A percentile compares a stretch with the other conserved stretches of the same genome.
phyloP scores from a whole-genome alignment of 176 grass and related monocot species.

The Cymbopogon citratus region DNA sequence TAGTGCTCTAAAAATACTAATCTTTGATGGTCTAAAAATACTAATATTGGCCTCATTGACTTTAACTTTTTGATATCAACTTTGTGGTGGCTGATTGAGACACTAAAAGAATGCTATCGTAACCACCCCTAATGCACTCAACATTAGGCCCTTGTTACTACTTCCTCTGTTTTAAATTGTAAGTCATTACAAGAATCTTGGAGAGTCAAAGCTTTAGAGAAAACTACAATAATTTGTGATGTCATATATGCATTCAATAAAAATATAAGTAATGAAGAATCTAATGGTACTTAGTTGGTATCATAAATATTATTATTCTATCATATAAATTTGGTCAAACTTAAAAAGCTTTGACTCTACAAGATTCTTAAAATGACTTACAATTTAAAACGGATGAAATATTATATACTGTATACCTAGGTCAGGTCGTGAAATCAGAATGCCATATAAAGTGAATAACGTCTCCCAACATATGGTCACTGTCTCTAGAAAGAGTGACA shows the following conservation, averaged over 20 bases:
- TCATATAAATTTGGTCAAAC: no score
- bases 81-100: background rate
- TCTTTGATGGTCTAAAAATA: background rate
- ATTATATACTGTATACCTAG: background rate
- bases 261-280: no score
- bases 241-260: no score
- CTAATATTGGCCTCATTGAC: background rate
- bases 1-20: background rate
- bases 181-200: no score
- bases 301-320: no score
- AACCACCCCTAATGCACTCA: constrained; percentile 4
- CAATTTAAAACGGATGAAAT: no score
- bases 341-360: no score
- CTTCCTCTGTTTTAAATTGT: no score
- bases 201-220: no score
- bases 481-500: constrained; percentile 22
- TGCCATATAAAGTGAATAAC: background rate
- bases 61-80: background rate
- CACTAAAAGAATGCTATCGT: background rate
- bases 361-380: no score
- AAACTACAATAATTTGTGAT: no score
- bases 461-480: constrained; percentile 5
- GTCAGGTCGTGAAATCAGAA: constrained; percentile 11
- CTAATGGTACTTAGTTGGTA: no score
- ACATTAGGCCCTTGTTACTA: background rate